Percentiles rank a stretch among this genome's conserved stretches.
phyloP scores from a whole-genome alignment of 75 land plant species.

The Adiantum capillusveneris region DNA sequence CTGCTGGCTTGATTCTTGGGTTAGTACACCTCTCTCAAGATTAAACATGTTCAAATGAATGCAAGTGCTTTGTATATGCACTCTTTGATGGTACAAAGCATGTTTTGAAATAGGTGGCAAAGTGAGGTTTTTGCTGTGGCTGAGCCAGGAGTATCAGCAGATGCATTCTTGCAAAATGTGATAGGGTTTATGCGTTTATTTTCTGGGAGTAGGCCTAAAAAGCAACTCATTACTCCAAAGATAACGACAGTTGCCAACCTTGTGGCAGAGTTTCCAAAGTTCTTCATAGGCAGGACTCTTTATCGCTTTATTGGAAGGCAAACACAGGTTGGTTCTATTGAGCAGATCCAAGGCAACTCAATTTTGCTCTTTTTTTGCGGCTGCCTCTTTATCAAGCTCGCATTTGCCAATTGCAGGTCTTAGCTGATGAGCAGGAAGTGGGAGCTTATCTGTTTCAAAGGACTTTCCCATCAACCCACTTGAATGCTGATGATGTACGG shows the following conservation, averaged over 20 bases:
- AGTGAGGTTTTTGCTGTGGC: slow-evolving; percentile 97
- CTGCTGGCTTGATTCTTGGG: slow-evolving; percentile 75
- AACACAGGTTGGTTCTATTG: slow-evolving; percentile 57
- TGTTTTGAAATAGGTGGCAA: slow-evolving; percentile 98
- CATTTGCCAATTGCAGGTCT: no score
- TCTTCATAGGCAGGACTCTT: slow-evolving; percentile 67
- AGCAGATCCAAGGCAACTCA: no score
- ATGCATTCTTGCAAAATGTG: slow-evolving; percentile 71
- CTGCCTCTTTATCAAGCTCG: no score
- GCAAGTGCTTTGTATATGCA: no score
- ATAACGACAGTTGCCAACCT: slow-evolving; percentile 59
- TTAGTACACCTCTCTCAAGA: slow-evolving; percentile 18
- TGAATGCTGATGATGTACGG: slow-evolving; percentile 89
- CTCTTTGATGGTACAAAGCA: no score
- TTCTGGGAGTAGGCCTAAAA: slow-evolving; percentile 24
- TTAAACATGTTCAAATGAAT: no score
- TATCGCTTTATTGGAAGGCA: slow-evolving; percentile 95
- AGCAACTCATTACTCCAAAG: slow-evolving; percentile 26
- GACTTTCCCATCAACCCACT: slow-evolving; percentile 73
- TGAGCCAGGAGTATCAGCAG: slow-evolving; percentile 95
- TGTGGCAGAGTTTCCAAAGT: slow-evolving; percentile 54
- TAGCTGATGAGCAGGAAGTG: slow-evolving; percentile 95
- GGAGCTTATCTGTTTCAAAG: slow-evolving; percentile 94
- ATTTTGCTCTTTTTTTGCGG: no score
- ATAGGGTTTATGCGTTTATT: slow-evolving; percentile 42